phyloP scores from a whole-genome alignment of 164 flowering plant genomes.

The Kingdonia uniflora region DNA sequence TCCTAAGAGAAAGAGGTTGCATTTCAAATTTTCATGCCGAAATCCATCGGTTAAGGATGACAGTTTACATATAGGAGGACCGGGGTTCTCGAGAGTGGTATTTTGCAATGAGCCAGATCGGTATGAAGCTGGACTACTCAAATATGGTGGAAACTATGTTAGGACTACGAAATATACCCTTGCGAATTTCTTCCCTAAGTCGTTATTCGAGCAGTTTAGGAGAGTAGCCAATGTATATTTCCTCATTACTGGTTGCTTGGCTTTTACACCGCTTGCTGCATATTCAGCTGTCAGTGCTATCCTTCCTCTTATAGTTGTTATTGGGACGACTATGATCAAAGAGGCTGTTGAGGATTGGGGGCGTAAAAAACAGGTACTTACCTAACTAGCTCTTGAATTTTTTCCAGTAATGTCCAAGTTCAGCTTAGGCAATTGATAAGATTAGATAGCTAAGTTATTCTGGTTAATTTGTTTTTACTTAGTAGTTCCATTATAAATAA shows the following conservation, averaged over 20 bases:
- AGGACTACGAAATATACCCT: constrained; percentile 66
- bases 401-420: too few species aligned
- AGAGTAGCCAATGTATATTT: constrained; percentile 71
- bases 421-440: too few species aligned
- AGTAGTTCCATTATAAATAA: too few species aligned
- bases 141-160: constrained; percentile 52
- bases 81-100: constrained; percentile 69
- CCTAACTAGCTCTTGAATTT: too few species aligned
- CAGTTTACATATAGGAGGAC: constrained; percentile 55
- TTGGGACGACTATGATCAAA: constrained; percentile 67
- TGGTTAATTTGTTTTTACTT: too few species aligned
- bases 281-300: constrained; percentile 52
- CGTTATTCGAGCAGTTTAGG: constrained; percentile 81
- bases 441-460: too few species aligned
- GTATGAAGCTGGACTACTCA: constrained; percentile 27
- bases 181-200: constrained; percentile 60
- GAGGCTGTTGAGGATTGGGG: constrained; percentile 72
- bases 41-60: constrained; percentile 38
- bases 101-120: constrained; percentile 51
- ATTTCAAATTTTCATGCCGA: constrained; percentile 36
- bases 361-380: constrained; percentile 49
- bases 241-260: constrained; percentile 43
- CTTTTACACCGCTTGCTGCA: constrained; percentile 68
- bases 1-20: constrained; percentile 37
- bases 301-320: constrained; percentile 52